phyloP scores from a whole-genome alignment of 768 basidiomycete species.

The Termitomyces sp. region DNA sequence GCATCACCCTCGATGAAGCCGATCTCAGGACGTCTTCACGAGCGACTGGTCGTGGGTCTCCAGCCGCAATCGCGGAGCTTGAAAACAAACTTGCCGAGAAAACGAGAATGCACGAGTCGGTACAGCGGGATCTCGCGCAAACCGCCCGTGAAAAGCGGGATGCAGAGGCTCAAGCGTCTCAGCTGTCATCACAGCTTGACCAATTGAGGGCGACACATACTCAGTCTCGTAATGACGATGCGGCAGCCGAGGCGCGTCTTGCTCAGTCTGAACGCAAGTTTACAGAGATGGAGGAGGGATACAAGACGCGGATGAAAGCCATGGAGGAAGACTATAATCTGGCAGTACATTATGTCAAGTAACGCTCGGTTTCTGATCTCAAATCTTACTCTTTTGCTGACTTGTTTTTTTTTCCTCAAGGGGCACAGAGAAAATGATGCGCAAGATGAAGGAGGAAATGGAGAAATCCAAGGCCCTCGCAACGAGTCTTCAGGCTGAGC shows the following conservation, averaged over 20 bases:
- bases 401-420: conserved; percentile 30
- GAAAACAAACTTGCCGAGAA: conserved; percentile 75
- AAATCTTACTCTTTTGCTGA: conserved; percentile 6
- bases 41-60: conserved; percentile 32
- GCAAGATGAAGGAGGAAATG: conserved; percentile 92
- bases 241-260: conserved; percentile 33
- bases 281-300: conserved; percentile 71
- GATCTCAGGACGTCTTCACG: conserved; percentile 45
- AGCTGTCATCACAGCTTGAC: conserved; percentile 64
- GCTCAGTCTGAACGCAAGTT: conserved; percentile 73
- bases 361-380: conserved; percentile 26
- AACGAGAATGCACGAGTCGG: conserved; percentile 63
- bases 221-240: conserved; percentile 30
- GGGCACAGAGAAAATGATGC: conserved; percentile 97
- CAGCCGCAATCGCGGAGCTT: conserved; percentile 57
- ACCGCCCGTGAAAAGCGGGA: conserved; percentile 66
- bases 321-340: conserved; percentile 95
- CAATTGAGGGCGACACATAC: conserved; percentile 55
- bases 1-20: conserved; percentile 74
- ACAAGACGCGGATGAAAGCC: conserved; percentile 78
- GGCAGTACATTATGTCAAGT: conserved; percentile 98
- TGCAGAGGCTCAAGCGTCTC: conserved; percentile 62
- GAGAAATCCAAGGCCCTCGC: conserved; percentile 86
- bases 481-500: conserved; percentile 74
- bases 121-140: conserved; percentile 71